Evolutionary conservation across 495 filamentous ascomycete genomes (phyloP).

Genomic region (Aspergillus ostianus): DNA sequence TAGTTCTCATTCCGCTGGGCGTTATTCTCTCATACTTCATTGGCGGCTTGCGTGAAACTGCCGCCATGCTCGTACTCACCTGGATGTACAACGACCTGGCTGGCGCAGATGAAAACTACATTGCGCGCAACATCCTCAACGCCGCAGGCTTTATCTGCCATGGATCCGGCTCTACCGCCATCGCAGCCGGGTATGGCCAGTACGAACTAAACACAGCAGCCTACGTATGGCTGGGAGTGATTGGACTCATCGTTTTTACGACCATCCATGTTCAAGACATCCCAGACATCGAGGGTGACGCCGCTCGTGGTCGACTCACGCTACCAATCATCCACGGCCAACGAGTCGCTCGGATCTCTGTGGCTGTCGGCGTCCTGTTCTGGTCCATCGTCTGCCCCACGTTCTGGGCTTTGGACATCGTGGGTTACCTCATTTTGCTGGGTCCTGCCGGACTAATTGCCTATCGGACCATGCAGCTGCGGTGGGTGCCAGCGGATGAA

Average conservation of each 20-base stretch:
- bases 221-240: conserved; percentile 35
- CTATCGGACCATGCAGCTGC: neutral
- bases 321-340: conserved; percentile 43
- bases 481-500: neutral
- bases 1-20: conserved; percentile 10
- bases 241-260: conserved; percentile 37
- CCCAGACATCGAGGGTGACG: conserved; percentile 40
- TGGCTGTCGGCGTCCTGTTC: conserved; percentile 31
- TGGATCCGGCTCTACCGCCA: conserved; percentile 26
- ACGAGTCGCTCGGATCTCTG: conserved; percentile 29
- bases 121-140: conserved; percentile 32
- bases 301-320: conserved; percentile 33
- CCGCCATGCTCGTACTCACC: conserved; percentile 23
- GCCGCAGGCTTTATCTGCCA: conserved; percentile 28
- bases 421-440: neutral
- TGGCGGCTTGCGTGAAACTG: conserved; percentile 21
- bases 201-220: neutral
- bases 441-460: neutral
- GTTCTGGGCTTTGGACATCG: conserved; percentile 25
- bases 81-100: conserved; percentile 36
- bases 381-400: conserved; percentile 34
- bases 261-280: conserved; percentile 50
- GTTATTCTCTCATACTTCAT: conserved; percentile 9
- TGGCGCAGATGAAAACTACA: conserved; percentile 22
- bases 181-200: conserved; percentile 16